phyloP scores from a whole-genome alignment of 306 rosid genomes.

The Psophocarpus tetragonolobus region DNA sequence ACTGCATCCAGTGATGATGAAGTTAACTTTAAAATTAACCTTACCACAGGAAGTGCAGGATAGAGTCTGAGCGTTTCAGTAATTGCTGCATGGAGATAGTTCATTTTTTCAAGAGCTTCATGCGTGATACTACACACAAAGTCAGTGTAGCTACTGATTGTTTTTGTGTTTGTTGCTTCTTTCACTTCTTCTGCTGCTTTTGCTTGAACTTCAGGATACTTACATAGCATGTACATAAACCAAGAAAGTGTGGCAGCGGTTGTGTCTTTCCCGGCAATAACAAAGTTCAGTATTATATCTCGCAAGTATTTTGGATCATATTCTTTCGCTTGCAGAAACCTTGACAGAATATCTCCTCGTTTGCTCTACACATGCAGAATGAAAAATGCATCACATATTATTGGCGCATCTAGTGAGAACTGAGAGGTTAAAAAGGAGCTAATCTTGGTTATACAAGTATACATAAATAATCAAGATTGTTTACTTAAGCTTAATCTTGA shows the following conservation, averaged over 20 bases:
- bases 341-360: conserved; percentile 64
- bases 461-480: not conserved
- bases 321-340: conserved; percentile 54
- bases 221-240: conserved; percentile 73
- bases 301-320: conserved; percentile 51
- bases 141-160: conserved; percentile 44
- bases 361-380: conserved; percentile 46
- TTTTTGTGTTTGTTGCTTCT: conserved; percentile 43
- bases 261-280: conserved; percentile 82
- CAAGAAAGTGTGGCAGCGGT: conserved; percentile 71
- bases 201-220: conserved; percentile 65
- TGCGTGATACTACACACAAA: conserved; percentile 51
- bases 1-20: not conserved
- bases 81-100: conserved; percentile 71
- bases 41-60: conserved; percentile 87
- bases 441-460: not conserved
- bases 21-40: conserved; percentile 19
- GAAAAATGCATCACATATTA: not conserved
- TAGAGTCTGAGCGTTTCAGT: conserved; percentile 83
- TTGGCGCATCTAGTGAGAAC: not conserved
- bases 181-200: conserved; percentile 59
- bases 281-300: conserved; percentile 67
- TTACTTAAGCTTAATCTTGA: not conserved
- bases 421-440: not conserved
- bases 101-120: conserved; percentile 66